Percentiles rank a stretch among this genome's conserved stretches.
phyloP scores from a whole-genome alignment of 2,329 filamentous ascomycete genomes.

The Diaporthe eres region DNA sequence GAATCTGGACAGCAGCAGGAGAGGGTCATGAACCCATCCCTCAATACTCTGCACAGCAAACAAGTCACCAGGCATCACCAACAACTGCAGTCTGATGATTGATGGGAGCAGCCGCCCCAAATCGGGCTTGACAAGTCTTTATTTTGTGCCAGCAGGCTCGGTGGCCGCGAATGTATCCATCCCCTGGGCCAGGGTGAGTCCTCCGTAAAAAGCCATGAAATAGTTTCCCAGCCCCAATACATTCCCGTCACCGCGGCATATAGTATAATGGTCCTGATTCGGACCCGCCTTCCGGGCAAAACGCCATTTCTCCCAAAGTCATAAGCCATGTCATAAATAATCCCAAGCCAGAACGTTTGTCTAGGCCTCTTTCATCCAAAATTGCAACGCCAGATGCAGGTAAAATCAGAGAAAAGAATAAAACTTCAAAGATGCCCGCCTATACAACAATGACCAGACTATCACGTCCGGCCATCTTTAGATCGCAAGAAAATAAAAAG shows the following conservation, averaged over 20 bases:
- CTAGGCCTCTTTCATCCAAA: conserved; percentile 29
- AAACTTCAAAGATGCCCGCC: background rate
- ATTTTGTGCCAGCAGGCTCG: background rate
- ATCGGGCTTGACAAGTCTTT: conserved; percentile 3
- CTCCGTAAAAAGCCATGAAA: conserved; percentile 2
- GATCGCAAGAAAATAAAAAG: background rate
- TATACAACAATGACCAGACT: background rate
- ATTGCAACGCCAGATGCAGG: conserved; percentile 26
- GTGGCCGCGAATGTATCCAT: background rate
- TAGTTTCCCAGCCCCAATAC: conserved; percentile 3
- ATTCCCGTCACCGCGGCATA: background rate
- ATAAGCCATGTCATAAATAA: conserved; percentile 12
- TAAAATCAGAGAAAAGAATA: background rate
- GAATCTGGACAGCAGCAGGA: background rate
- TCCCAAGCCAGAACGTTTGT: conserved; percentile 30
- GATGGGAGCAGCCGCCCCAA: background rate
- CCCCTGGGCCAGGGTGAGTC: background rate
- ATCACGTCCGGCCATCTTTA: background rate
- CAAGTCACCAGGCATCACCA: background rate
- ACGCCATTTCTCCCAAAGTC: conserved; percentile 25
- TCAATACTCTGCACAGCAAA: background rate
- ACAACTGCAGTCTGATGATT: background rate
- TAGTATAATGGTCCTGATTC: conserved; percentile 2
- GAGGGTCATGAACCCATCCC: background rate
- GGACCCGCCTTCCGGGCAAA: background rate